Evolutionary conservation across 2,329 filamentous ascomycete species (phyloP).

Genomic region (Colletotrichum falcatum): DNA sequence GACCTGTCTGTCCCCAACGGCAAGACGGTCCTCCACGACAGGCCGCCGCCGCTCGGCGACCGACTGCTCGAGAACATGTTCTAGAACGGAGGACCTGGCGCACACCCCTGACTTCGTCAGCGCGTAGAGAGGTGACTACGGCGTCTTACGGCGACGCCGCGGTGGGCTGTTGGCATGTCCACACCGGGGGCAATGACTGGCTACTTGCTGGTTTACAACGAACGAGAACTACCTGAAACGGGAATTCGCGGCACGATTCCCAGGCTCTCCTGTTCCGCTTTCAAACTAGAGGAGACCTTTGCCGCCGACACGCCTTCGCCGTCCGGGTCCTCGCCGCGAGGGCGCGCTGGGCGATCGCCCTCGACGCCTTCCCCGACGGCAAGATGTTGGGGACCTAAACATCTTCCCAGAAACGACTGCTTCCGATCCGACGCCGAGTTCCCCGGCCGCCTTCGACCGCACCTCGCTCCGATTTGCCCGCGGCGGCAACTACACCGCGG

Average conservation of each 20-base stretch:
- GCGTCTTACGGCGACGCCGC: constrained; percentile 62
- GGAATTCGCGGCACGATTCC: constrained; percentile 55
- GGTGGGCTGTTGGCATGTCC: constrained; percentile 64
- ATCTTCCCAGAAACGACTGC: constrained; percentile 58
- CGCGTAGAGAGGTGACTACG: constrained; percentile 55
- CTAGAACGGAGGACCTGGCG: constrained; percentile 66
- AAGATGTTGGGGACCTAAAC: constrained; percentile 56
- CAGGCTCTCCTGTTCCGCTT: too few species aligned
- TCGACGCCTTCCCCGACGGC: constrained; percentile 52
- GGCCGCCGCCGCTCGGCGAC: too few species aligned
- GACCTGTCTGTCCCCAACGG: too few species aligned
- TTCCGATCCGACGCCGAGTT: constrained; percentile 56
- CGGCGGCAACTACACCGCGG: constrained; percentile 51
- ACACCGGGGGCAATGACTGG: constrained; percentile 62
- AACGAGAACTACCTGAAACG: constrained; percentile 66
- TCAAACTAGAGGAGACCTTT: neutral
- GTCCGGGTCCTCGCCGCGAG: constrained; percentile 58
- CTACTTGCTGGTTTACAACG: too few species aligned
- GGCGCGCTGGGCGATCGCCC: constrained; percentile 59
- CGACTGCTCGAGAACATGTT: too few species aligned
- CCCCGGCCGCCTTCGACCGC: constrained; percentile 50
- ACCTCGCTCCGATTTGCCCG: too few species aligned
- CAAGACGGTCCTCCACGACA: too few species aligned
- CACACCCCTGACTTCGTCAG: too few species aligned
- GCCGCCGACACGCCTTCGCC: neutral